These are phyloP conservation scores for Urtica urens DNA, from an alignment of 306 rosid genomes.

Conservation along the genomic window DNA sequence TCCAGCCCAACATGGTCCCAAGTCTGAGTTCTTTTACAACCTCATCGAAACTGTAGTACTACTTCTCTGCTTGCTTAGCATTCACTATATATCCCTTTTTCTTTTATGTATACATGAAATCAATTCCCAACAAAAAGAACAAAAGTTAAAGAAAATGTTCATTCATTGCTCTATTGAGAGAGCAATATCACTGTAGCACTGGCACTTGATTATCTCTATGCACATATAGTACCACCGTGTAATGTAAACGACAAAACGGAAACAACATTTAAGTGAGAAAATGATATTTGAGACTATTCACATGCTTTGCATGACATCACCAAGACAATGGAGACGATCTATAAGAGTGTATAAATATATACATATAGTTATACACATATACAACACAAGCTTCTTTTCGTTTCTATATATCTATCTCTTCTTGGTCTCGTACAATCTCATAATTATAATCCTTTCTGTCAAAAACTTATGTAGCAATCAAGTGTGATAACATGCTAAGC, in stretches of 20 bases:
- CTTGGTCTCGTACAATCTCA: background rate
- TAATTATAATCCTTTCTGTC: background rate
- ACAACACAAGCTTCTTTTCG: background rate
- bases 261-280: constrained; percentile 14
- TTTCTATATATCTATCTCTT: background rate
- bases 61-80: background rate
- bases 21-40: background rate
- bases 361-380: background rate
- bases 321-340: background rate
- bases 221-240: background rate
- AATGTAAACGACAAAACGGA: constrained; percentile 11
- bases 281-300: constrained; percentile 29
- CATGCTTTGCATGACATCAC: constrained; percentile 32
- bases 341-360: background rate
- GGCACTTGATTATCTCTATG: constrained; percentile 10
- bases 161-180: constrained; percentile 9
- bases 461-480: background rate
- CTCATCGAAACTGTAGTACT: constrained; percentile 9
- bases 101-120: background rate
- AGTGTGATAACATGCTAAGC: background rate
- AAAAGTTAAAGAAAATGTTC: background rate
- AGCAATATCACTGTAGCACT: background rate
- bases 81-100: background rate
- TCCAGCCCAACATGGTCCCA: constrained; percentile 13
- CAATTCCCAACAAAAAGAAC: constrained; percentile 8